These are phyloP conservation scores for Globisporangium paroecandrum DNA, from an alignment of 352 stramenopile species.

Conservation along the genomic window DNA sequence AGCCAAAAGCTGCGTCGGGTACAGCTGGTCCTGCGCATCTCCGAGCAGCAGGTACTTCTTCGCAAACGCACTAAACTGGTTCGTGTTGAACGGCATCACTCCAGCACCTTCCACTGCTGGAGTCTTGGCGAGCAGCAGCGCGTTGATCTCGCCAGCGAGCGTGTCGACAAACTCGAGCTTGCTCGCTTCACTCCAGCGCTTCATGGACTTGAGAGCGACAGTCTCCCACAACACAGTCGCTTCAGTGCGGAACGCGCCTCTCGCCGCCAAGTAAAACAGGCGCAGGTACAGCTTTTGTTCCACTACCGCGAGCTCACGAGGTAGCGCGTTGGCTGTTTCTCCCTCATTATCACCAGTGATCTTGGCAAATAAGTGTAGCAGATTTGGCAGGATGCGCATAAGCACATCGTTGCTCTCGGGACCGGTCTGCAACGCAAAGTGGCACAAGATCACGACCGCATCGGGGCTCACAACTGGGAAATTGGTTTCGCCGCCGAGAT, in stretches of 20 bases:
- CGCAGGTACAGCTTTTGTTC: constrained; percentile 52
- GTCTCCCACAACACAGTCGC: constrained; percentile 46
- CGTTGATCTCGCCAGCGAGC: constrained; percentile 53
- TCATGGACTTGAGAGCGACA: constrained; percentile 32
- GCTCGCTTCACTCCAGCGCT: constrained; percentile 36
- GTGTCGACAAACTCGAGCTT: constrained; percentile 40
- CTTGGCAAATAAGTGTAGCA: constrained; percentile 57
- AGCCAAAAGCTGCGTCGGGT: constrained; percentile 28
- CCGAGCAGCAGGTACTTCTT: constrained; percentile 48
- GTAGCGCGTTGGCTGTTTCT: constrained; percentile 19
- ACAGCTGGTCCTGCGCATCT: constrained; percentile 28
- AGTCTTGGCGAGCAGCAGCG: constrained; percentile 33
- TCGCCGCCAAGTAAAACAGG: constrained; percentile 57
- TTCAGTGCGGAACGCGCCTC: constrained; percentile 47
- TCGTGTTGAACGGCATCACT: constrained; percentile 36
- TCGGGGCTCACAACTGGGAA: constrained; percentile 64
- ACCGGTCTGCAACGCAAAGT: constrained; percentile 54
- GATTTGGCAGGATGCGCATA: constrained; percentile 56
- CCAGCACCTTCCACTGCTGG: constrained; percentile 3
- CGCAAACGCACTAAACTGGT: constrained; percentile 45
- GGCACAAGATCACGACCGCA: constrained; percentile 65
- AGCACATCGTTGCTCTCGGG: constrained; percentile 35
- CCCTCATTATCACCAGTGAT: constrained; percentile 15
- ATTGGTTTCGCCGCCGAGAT: constrained; percentile 38
- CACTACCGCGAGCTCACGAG: constrained; percentile 48